Evolutionary conservation across 148 eudicot genomes (phyloP).

Genomic region (Cornus kousa): DNA sequence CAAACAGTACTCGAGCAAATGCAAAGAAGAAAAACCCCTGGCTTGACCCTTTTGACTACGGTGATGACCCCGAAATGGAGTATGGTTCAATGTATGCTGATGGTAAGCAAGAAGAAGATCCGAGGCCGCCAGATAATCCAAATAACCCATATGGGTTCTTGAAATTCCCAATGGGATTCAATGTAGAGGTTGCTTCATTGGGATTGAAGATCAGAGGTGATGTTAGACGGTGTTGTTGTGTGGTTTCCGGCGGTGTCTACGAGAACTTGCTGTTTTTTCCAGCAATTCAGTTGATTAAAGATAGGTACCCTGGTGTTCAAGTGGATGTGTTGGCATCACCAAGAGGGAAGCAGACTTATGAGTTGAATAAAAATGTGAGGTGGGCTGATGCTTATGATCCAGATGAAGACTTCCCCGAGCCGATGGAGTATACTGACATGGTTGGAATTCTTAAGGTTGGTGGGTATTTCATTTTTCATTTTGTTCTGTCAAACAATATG

Average conservation of each 20-base stretch:
- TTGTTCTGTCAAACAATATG: background rate
- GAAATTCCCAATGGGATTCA: conserved; percentile 74
- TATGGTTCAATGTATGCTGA: conserved; percentile 51
- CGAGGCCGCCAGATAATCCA: conserved; percentile 71
- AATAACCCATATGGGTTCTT: conserved; percentile 74
- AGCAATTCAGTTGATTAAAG: conserved; percentile 74
- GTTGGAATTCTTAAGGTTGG: conserved; percentile 80
- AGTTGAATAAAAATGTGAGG: conserved; percentile 89
- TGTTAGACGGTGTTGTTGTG: conserved; percentile 83
- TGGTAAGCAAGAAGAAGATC: conserved; percentile 89
- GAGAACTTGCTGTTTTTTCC: conserved; percentile 89
- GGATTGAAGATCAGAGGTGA: conserved; percentile 78
- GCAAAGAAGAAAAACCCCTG: conserved; percentile 67
- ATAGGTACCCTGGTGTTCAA: conserved; percentile 85
- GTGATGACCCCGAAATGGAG: conserved; percentile 67
- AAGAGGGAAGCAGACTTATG: conserved; percentile 84
- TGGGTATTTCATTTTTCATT: background rate
- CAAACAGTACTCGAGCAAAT: conserved; percentile 19
- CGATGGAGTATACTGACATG: conserved; percentile 77
- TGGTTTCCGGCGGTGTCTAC: conserved; percentile 84
- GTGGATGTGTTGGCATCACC: conserved; percentile 61
- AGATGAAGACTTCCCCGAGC: conserved; percentile 75
- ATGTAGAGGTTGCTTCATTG: conserved; percentile 77
- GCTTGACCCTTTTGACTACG: conserved; percentile 83
- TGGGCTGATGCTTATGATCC: conserved; percentile 76